Percentiles rank a stretch among this genome's conserved stretches.
phyloP scores from a whole-genome alignment of 345 rosid species.

The Adansonia digitata region DNA sequence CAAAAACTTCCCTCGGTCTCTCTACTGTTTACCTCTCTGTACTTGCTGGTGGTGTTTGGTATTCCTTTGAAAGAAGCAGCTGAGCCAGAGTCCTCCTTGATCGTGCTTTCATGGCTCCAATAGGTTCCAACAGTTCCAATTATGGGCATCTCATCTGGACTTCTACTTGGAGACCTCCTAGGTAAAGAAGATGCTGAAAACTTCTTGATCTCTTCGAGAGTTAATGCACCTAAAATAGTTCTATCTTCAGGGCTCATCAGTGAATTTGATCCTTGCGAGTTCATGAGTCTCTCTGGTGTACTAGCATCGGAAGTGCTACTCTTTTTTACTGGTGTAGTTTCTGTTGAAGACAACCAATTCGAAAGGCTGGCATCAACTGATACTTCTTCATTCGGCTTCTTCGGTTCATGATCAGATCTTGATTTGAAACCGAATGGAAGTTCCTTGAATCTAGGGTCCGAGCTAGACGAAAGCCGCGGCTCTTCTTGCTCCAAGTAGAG shows the following conservation, averaged over 20 bases:
- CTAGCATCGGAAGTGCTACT: slow-evolving; percentile 22
- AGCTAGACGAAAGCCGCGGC: no score
- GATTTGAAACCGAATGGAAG: no score
- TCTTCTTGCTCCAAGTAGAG: slow-evolving; percentile 31
- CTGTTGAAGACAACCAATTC: slow-evolving; percentile 70
- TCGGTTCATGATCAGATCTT: slow-evolving; percentile 29
- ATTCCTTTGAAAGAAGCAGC: slow-evolving; percentile 73
- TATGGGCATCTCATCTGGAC: slow-evolving; percentile 75
- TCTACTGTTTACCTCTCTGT: slow-evolving; percentile 63
- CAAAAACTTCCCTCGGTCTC: background rate
- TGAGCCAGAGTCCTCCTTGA: slow-evolving; percentile 39
- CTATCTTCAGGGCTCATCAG: slow-evolving; percentile 59
- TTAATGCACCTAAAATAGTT: slow-evolving; percentile 80
- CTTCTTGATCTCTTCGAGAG: slow-evolving; percentile 76
- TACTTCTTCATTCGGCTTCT: slow-evolving; percentile 41
- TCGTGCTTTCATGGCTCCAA: slow-evolving; percentile 43
- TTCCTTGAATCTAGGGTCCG: no score
- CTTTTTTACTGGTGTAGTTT: slow-evolving; percentile 38
- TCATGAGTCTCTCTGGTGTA: slow-evolving; percentile 37
- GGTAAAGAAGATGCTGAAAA: slow-evolving; percentile 63
- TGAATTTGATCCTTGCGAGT: slow-evolving; percentile 41
- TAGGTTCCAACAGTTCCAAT: slow-evolving; percentile 82
- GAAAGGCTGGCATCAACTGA: slow-evolving; percentile 88
- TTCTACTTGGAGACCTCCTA: slow-evolving; percentile 66
- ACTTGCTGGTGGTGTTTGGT: slow-evolving; percentile 88